Conservation (phyloP, 2,329 filamentous ascomycete genomes). For the Apiospora malaysiana region DNA sequence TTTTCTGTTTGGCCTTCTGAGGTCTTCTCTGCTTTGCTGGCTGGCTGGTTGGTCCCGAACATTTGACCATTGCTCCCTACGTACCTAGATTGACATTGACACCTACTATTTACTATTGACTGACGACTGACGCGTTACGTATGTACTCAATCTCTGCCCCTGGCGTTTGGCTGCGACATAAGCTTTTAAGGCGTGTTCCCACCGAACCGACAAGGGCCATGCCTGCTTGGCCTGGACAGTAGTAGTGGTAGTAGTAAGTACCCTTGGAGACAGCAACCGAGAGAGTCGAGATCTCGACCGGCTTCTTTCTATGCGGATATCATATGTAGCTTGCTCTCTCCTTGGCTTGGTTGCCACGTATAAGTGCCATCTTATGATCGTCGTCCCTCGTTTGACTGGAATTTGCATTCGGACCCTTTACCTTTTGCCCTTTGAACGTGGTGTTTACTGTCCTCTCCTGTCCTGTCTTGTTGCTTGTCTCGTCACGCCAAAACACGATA, state of each 20-base stretch:
- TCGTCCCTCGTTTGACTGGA: not conserved
- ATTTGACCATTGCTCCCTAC: not conserved
- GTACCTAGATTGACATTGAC: not conserved
- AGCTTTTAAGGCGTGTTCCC: constrained; percentile 14
- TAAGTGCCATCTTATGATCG: not conserved
- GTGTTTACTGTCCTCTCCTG: not conserved
- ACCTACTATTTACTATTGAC: too few relatives aligned
- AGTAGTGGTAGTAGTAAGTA: too few relatives aligned
- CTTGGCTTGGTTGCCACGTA: constrained; percentile 8
- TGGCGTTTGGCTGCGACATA: constrained; percentile 4
- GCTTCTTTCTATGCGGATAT: not conserved
- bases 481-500: constrained; percentile 13
- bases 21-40: not conserved
- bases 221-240: constrained; percentile 7
- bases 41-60: not conserved
- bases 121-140: not conserved
- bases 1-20: constrained; percentile 1
- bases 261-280: not conserved
- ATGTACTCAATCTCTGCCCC: not conserved
- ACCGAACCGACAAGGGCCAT: constrained; percentile 8
- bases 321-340: too few relatives aligned
- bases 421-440: not conserved
- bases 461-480: not conserved
- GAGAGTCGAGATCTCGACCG: not conserved
- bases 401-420: constrained; percentile 14